Evolutionary conservation across 768 basidiomycete species (phyloP).

Genomic region (Tylopilus rubrobrunneus): DNA sequence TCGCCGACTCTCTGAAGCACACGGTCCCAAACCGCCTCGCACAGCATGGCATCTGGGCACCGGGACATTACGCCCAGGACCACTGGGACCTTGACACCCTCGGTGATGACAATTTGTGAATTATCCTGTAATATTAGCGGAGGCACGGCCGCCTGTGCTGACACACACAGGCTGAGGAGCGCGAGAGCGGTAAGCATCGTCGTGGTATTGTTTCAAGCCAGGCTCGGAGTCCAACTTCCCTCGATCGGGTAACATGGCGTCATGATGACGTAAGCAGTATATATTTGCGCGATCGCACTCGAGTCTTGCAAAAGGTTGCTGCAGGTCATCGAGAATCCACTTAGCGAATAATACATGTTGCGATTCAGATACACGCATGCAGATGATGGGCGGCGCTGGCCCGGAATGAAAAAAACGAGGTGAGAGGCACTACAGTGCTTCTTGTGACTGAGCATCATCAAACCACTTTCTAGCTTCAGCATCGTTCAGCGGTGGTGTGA

Average conservation of each 20-base stretch:
- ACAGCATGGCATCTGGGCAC: conserved; percentile 80
- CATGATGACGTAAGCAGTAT: conserved; percentile 26
- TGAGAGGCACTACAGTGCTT: conserved; percentile 29
- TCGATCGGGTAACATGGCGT: conserved; percentile 15
- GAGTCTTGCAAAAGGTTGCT: background rate
- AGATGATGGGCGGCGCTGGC: conserved; percentile 11
- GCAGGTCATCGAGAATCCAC: conserved; percentile 3
- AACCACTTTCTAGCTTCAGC: conserved; percentile 54
- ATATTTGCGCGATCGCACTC: background rate
- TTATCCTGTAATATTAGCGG: conserved; percentile 22
- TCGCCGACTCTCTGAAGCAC: conserved; percentile 59
- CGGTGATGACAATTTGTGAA: conserved; percentile 7
- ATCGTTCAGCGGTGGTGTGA: conserved; percentile 61
- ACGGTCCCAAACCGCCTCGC: conserved; percentile 72
- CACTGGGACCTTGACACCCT: conserved; percentile 44
- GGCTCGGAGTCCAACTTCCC: background rate
- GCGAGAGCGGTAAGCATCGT: conserved; percentile 18
- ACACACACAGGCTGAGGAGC: conserved; percentile 15
- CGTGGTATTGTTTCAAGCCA: conserved; percentile 11
- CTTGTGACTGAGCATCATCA: conserved; percentile 39
- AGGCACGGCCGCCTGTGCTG: conserved; percentile 10
- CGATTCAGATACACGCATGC: conserved; percentile 10
- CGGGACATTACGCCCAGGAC: conserved; percentile 61
- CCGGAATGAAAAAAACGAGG: conserved; percentile 30
- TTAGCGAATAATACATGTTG: conserved; percentile 10